Evolutionary conservation across 768 basidiomycete genomes (phyloP).

Genomic region (Lactarius tabidus): DNA sequence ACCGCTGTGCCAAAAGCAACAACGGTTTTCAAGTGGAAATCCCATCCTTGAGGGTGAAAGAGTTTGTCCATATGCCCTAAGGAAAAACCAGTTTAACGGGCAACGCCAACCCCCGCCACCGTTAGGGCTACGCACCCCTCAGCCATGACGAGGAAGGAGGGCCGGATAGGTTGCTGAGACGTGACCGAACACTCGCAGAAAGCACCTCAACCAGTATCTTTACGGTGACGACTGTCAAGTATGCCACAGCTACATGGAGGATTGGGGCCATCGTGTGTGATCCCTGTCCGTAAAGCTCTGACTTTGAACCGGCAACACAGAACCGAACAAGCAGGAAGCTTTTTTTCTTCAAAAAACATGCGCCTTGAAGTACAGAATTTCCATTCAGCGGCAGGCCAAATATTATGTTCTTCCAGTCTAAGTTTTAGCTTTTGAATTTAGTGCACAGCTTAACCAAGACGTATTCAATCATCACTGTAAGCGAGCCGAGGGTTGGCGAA

Average conservation of each 20-base stretch:
- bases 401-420: background rate
- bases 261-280: constrained; percentile 6
- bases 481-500: background rate
- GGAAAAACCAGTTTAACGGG: background rate
- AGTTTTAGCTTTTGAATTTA: background rate
- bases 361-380: background rate
- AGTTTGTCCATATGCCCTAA: constrained; percentile 20
- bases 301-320: background rate
- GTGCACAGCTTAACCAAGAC: background rate
- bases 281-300: background rate
- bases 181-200: constrained; percentile 5
- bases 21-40: constrained; percentile 21
- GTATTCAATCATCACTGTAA: background rate
- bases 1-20: constrained; percentile 17
- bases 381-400: background rate
- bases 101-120: background rate
- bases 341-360: background rate
- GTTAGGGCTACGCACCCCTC: constrained; percentile 6
- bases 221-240: constrained; percentile 9
- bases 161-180: constrained; percentile 17
- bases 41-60: constrained; percentile 21
- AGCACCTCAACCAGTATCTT: constrained; percentile 14
- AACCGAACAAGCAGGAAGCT: constrained; percentile 5
- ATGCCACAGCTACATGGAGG: constrained; percentile 8
- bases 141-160: constrained; percentile 21